Evolutionary conservation across 176 grass and related monocot species (phyloP).

Genomic region (Dendrocalamus sinicus): DNA sequence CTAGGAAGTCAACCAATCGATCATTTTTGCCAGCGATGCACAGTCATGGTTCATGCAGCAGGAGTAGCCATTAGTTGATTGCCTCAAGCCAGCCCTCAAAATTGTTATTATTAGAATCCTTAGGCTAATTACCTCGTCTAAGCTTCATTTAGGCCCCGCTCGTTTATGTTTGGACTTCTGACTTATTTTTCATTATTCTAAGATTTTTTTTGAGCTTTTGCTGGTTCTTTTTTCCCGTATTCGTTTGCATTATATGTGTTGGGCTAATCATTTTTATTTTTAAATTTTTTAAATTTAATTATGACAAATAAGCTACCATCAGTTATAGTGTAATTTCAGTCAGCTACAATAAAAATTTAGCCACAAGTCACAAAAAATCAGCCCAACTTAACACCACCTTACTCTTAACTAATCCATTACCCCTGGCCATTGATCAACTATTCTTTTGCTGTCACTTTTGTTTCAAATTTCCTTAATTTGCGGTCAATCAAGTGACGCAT

Average conservation of each 20-base stretch:
- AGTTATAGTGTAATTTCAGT: no score
- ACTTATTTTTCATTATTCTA: no score
- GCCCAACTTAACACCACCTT: no score
- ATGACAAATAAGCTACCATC: no score
- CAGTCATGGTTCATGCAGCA: neutral
- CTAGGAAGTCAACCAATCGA: neutral
- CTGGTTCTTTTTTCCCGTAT: no score
- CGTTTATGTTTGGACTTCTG: no score
- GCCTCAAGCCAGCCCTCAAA: neutral
- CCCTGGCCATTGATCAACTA: neutral
- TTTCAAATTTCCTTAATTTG: neutral
- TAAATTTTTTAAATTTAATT: no score
- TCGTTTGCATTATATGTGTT: no score
- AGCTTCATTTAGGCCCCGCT: neutral
- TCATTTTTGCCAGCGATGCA: neutral
- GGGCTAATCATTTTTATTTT: no score
- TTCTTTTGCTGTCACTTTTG: neutral
- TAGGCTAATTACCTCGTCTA: neutral
- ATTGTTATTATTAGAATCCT: neutral
- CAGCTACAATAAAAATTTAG: no score
- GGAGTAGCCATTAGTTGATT: neutral
- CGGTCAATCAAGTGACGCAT: conserved; percentile 8
- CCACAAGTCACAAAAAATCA: no score
- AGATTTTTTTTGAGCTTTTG: no score
- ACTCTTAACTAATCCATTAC: neutral